Evolutionary conservation across 1,284 basidiomycete species (phyloP).

Genomic region (Trametes versicolor): DNA sequence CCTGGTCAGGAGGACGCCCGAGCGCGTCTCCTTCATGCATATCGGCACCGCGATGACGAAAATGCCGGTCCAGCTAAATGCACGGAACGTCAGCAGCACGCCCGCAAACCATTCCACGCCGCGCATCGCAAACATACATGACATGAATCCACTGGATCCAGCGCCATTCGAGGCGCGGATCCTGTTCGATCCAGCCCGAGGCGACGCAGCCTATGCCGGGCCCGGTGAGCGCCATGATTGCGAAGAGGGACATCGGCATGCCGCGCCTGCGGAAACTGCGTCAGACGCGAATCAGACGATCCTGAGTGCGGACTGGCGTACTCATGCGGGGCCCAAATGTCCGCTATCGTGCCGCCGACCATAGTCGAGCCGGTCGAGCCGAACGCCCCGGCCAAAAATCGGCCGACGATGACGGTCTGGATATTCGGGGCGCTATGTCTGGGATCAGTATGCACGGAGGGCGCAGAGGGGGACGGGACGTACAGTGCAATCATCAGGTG

Average conservation of each 20-base stretch:
- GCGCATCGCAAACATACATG: conserved; percentile 54
- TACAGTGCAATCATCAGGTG: conserved; percentile 71
- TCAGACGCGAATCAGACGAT: neutral
- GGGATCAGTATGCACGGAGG: neutral
- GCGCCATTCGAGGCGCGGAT: conserved; percentile 70
- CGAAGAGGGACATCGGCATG: conserved; percentile 76
- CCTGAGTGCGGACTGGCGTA: conserved; percentile 37
- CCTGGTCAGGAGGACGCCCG: conserved; percentile 67
- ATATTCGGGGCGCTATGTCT: conserved; percentile 67
- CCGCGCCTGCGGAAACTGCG: conserved; percentile 60
- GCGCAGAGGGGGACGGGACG: conserved; percentile 36
- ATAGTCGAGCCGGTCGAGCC: conserved; percentile 79
- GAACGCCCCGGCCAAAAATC: conserved; percentile 75
- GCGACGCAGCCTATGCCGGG: conserved; percentile 73
- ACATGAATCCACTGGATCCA: conserved; percentile 88
- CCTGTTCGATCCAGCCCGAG: conserved; percentile 78
- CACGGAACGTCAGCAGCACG: conserved; percentile 12
- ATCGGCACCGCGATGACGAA: conserved; percentile 56
- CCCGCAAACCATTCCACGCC: neutral
- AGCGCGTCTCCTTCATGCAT: conserved; percentile 71
- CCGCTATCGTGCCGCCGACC: conserved; percentile 82
- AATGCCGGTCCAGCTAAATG: conserved; percentile 53
- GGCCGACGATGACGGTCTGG: conserved; percentile 71
- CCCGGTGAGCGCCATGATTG: conserved; percentile 64
- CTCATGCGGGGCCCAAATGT: conserved; percentile 73